Conservation (phyloP, 1,139 yeast species). For the Debaryomyces udenii region DNA sequence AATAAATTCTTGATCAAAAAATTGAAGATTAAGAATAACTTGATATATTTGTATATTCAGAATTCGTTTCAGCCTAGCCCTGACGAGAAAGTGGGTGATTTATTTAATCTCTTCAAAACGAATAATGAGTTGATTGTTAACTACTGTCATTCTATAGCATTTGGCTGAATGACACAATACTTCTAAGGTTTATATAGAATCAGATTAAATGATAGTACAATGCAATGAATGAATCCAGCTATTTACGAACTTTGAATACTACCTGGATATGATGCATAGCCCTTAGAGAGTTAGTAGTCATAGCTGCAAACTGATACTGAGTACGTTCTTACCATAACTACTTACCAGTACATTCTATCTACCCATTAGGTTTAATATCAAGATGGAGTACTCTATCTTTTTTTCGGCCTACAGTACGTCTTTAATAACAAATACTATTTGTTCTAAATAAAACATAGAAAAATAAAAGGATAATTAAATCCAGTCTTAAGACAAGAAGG, state of each 20-base stretch:
- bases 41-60: conserved; percentile 49
- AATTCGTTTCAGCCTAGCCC: conserved; percentile 65
- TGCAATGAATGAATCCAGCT: too few species aligned
- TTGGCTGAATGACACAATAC: conserved; percentile 56
- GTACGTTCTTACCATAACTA: too few species aligned
- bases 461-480: conserved; percentile 7
- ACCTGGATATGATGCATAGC: too few species aligned
- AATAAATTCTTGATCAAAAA: conserved; percentile 47
- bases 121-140: conserved; percentile 55
- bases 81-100: conserved; percentile 55
- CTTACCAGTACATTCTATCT: too few species aligned
- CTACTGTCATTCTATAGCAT: conserved; percentile 60
- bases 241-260: too few species aligned
- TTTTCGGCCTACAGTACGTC: conserved; percentile 1
- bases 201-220: too few species aligned
- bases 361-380: too few species aligned
- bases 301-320: too few species aligned
- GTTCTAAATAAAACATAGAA: conserved; percentile 7
- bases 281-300: too few species aligned
- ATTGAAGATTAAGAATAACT: conserved; percentile 30
- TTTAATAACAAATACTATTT: conserved; percentile 5
- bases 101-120: conserved; percentile 46
- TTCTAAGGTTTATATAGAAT: too few species aligned
- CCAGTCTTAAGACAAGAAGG: conserved; percentile 9
- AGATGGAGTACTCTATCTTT: too few species aligned